phyloP scores from a whole-genome alignment of 805 yeast species.

The Yarrowia hollandica region DNA sequence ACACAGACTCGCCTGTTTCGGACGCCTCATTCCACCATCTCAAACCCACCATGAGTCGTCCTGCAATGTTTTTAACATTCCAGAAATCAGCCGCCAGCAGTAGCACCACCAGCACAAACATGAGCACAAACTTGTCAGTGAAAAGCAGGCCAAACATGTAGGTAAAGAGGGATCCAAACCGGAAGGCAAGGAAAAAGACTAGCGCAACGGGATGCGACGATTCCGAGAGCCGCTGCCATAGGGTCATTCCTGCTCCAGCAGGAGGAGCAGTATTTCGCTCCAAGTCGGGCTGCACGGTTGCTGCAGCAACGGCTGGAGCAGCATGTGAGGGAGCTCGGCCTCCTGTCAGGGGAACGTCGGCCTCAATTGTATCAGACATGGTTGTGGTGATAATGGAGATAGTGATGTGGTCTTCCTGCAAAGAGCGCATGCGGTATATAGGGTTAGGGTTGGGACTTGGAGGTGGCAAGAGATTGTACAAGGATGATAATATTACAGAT shows the following conservation, averaged over 20 bases:
- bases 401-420: not conserved
- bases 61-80: conserved; percentile 88
- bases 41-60: conserved; percentile 84
- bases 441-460: not conserved
- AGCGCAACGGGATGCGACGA: conserved; percentile 85
- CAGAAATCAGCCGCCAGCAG: conserved; percentile 88
- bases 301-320: not conserved
- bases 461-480: too few relatives aligned
- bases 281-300: conserved; percentile 17
- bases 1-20: conserved; percentile 62
- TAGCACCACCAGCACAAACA: conserved; percentile 76
- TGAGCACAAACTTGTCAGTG: conserved; percentile 64
- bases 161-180: conserved; percentile 60
- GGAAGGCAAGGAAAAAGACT: conserved; percentile 59
- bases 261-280: not conserved
- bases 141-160: conserved; percentile 72
- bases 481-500: too few relatives aligned
- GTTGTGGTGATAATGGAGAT: not conserved
- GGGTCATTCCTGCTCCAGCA: conserved; percentile 35
- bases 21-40: conserved; percentile 93
- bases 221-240: conserved; percentile 54
- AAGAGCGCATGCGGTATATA: conserved; percentile 7
- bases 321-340: not conserved
- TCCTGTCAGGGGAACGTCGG: conserved; percentile 13
- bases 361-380: conserved; percentile 21